Base-by-base conservation (phyloP, 1,139 yeast species). In the Taphrina flavorubra region DNA sequence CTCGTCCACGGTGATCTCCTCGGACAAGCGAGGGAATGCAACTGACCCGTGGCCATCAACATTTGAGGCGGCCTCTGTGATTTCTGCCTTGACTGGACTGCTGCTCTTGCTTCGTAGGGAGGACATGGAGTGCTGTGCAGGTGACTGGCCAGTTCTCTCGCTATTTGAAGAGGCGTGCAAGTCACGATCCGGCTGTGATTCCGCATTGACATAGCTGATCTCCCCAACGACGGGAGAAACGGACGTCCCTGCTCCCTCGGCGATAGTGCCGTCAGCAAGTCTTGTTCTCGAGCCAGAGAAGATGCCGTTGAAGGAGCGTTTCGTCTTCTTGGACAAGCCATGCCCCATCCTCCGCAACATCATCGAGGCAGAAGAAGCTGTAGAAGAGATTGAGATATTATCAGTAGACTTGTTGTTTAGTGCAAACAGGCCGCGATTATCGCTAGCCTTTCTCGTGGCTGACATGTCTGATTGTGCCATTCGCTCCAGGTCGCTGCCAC, bases 321-420 rank as follows among this genome's bases (percentile, higher is more conserved):
- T 53, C 37, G 62, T 68, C n/a, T 61, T 44, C 56, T 37, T 64
- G 25, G 63, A 36, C 13, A 68, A 20, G 14, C 46, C 60, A 7
- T 68, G 62, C 8, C 68, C 57, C 61, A 68, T 57, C 46, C 64
- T 68, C 2, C 70, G 68, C 34, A 68, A 31, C 60, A 68, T 57
- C 39, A 68, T 20, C 14, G 65, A 58, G 40, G 70, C 70, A 39
- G 65, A 58, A 37, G 64, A 55, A n/a, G 70, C 68, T 13, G 70
- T 68, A 14, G 70, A 68, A 20, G 68, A 44, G 5, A 68, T 64
- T n/a, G 70, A 68, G n/a, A 68, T 49, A 37, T 64, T 68, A 16
- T 68, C 70, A 11, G 60, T 55, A 6, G 68, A 55, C 13, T 39
- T 47, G 42, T 31, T 47, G 34, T 20, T 49, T 16, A 14, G 14